These are phyloP conservation scores for Fusarium transvaalense DNA, from an alignment of 2,329 filamentous ascomycete species.

Conservation along the genomic window DNA sequence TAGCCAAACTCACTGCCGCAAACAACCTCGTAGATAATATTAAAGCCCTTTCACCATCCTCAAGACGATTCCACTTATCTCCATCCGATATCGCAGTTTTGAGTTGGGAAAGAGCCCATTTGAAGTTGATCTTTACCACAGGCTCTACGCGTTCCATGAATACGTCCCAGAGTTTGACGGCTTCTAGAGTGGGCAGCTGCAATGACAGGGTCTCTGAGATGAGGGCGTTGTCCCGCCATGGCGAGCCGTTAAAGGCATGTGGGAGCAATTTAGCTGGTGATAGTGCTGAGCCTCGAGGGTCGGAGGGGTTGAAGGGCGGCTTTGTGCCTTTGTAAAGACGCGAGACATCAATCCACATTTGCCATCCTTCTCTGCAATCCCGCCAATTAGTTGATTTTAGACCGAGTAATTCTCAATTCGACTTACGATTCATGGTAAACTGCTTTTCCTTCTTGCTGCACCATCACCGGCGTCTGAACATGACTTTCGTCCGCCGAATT, in stretches of 20 bases:
- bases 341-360: slow-evolving; percentile 9
- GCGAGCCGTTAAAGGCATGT: slow-evolving; percentile 23
- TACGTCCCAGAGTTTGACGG: not conserved
- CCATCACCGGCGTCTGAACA: slow-evolving; percentile 18
- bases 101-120: slow-evolving; percentile 1
- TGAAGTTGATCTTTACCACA: slow-evolving; percentile 28
- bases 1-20: slow-evolving; percentile 2
- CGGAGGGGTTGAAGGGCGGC: not conserved
- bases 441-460: slow-evolving; percentile 17
- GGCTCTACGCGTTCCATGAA: slow-evolving; percentile 31
- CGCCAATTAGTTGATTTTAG: fast-evolving
- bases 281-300: slow-evolving; percentile 12
- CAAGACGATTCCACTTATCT: slow-evolving; percentile 7
- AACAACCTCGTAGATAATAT: slow-evolving; percentile 19
- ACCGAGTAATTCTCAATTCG: fast-evolving
- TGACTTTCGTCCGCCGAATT: not conserved
- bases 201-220: not conserved
- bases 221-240: not conserved
- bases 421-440: slow-evolving; percentile 28
- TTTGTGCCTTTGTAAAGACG: slow-evolving; percentile 16
- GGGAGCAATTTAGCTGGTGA: slow-evolving; percentile 20
- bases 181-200: slow-evolving; percentile 1
- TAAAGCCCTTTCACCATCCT: not conserved
- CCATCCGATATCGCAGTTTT: not conserved
- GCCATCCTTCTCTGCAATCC: slow-evolving; percentile 11